Evolutionary conservation across 106 monocot genomes (phyloP).

Genomic region (Xerophyta viscosa): DNA sequence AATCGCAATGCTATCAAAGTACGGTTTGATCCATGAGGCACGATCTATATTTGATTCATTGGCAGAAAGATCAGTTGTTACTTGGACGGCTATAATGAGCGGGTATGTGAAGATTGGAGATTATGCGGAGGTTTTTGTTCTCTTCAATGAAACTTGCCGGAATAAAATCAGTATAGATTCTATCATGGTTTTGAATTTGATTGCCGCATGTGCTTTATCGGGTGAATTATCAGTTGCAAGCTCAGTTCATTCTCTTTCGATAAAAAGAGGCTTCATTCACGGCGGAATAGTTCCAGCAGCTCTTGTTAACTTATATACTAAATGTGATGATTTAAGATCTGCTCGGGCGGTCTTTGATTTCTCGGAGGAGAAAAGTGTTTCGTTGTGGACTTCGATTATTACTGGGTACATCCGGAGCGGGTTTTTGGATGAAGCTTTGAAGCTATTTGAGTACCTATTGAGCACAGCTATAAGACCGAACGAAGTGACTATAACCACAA

Average conservation of each 20-base stretch:
- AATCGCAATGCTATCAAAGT: conserved; percentile 19
- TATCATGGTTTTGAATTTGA: conserved; percentile 17
- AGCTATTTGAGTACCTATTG: conserved; percentile 21
- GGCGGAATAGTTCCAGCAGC: conserved; percentile 9
- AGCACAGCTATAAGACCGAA: conserved; percentile 13
- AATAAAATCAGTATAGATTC: conserved; percentile 11
- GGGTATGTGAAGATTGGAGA: conserved; percentile 24
- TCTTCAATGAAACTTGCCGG: conserved; percentile 26
- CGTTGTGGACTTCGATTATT: conserved; percentile 50
- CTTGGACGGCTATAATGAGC: conserved; percentile 28
- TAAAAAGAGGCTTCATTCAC: conserved; percentile 18
- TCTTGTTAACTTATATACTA: conserved; percentile 25
- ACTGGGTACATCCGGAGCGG: conserved; percentile 24
- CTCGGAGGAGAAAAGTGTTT: conserved; percentile 19
- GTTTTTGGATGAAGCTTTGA: conserved; percentile 16
- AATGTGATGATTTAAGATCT: conserved; percentile 23
- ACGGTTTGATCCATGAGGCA: conserved; percentile 19
- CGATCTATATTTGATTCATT: conserved; percentile 17
- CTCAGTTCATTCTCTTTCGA: conserved; percentile 21
- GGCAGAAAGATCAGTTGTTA: conserved; percentile 19
- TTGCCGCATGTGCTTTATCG: conserved; percentile 10
- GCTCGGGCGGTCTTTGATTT: conserved; percentile 31
- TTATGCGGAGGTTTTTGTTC: conserved; percentile 15
- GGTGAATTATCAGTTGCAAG: background rate
- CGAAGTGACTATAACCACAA: conserved; percentile 19